phyloP scores from a whole-genome alignment of 768 basidiomycete genomes.

The Pisolithus albus region DNA sequence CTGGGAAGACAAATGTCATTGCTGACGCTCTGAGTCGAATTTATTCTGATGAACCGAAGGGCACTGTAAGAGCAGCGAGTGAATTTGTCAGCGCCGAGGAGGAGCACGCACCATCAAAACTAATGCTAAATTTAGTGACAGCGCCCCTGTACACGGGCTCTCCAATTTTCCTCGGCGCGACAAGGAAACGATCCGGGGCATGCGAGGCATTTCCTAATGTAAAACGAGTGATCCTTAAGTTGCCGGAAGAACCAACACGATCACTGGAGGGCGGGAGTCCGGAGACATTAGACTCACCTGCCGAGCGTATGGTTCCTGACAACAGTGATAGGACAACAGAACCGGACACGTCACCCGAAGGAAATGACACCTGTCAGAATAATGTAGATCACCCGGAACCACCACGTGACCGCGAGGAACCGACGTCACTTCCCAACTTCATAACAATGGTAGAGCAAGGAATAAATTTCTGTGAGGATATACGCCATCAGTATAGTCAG shows the following conservation, averaged over 20 bases:
- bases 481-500: constrained; percentile 12
- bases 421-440: constrained; percentile 1
- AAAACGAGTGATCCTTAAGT: not conserved
- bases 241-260: not conserved
- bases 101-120: not conserved
- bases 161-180: constrained; percentile 5
- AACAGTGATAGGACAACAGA: too few species aligned
- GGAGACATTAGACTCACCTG: not conserved
- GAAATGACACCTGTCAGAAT: not conserved
- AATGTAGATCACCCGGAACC: too few species aligned
- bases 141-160: constrained; percentile 10
- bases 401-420: not conserved
- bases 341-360: not conserved
- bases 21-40: constrained; percentile 25
- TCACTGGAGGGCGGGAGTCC: constrained; percentile 2
- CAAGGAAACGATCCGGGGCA: not conserved
- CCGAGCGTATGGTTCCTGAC: too few species aligned
- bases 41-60: constrained; percentile 17
- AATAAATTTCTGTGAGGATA: constrained; percentile 5
- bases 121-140: constrained; percentile 1
- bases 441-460: constrained; percentile 5
- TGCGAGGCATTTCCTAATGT: not conserved
- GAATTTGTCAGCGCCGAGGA: constrained; percentile 18
- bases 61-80: constrained; percentile 7
- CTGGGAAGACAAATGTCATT: constrained; percentile 17